Evolutionary conservation across 495 filamentous ascomycete species (phyloP), one percentile per base, ranked within the genome.

Genomic region (Oidiodendron maius): DNA sequence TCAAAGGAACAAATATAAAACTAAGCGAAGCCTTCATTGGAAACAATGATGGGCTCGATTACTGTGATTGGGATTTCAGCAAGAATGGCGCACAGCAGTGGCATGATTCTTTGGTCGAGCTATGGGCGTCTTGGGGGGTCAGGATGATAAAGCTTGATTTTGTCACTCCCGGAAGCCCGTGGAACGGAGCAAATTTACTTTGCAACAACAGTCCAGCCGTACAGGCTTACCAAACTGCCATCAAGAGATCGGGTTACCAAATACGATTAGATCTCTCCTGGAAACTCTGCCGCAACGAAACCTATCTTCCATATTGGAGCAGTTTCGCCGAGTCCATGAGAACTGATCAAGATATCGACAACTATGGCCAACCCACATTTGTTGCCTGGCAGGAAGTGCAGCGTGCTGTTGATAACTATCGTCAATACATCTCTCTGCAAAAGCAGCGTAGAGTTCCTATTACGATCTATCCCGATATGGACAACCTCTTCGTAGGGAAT

Each of bases 251-350:
- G 9, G 60, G 62, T 1, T 50, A 52, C 16, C 23, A 51, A 13
- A 62, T 64, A 3, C 57, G 62, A 10, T 51, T 64, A 6, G 57
- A 63, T 32, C 47, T 64, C 2, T 64, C 62, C 22, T 64, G 57
- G 55, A 64, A 62, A 40, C 55, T 62, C 3, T 55, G 53, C 49
- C 62, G 62, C 16, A 61, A 52, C 28, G 50, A 55, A 22, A 34
- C 55, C 30, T 62, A 52, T 15, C 46, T 54, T 9, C 36, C 45
- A 15, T 44, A 58, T 44, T 64, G 62, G 62, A 43, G 50, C 23
- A 21, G 32, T 37, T 50, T 51, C 17, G 60, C 58, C 4, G 62
- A 64, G 24, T 54, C 48, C 12, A 62, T 64, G 58, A 43, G 62
- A 17, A 59, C 51, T 0, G 62, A 58, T 28, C 57, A 58, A 39